Evolutionary conservation across 768 basidiomycete species (phyloP).

Genomic region (Boletus rubescentipes): DNA sequence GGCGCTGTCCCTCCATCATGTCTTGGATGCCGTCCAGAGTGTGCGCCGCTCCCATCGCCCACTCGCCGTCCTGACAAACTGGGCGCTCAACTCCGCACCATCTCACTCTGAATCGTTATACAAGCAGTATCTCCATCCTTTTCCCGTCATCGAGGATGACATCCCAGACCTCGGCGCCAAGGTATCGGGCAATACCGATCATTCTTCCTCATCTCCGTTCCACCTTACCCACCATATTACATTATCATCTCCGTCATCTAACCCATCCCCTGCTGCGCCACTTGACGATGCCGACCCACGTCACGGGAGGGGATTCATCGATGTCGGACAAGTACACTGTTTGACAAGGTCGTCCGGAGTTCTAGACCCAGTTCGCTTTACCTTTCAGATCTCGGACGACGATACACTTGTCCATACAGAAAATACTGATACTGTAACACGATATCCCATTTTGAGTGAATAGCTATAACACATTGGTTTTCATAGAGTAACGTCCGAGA

Average conservation of each 20-base stretch:
- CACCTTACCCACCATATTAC: slow-evolving; percentile 42
- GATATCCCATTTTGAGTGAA: neutral
- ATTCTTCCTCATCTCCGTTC: slow-evolving; percentile 23
- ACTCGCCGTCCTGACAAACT: slow-evolving; percentile 58
- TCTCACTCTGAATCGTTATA: slow-evolving; percentile 35
- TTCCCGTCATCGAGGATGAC: slow-evolving; percentile 32
- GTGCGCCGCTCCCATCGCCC: slow-evolving; percentile 51
- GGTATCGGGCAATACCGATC: slow-evolving; percentile 9
- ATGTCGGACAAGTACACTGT: slow-evolving; percentile 25
- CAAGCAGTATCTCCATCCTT: slow-evolving; percentile 53
- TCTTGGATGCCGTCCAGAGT: slow-evolving; percentile 46
- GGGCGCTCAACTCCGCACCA: slow-evolving; percentile 44
- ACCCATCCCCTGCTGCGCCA: slow-evolving; percentile 11
- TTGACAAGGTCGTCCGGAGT: slow-evolving; percentile 30
- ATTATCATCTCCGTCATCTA: slow-evolving; percentile 28
- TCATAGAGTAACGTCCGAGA: neutral
- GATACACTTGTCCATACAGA: slow-evolving; percentile 10
- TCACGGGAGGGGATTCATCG: slow-evolving; percentile 18
- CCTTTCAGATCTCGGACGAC: slow-evolving; percentile 24
- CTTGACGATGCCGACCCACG: slow-evolving; percentile 19
- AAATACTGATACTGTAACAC: neutral
- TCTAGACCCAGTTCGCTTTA: slow-evolving; percentile 18
- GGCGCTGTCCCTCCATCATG: slow-evolving; percentile 42
- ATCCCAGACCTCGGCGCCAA: slow-evolving; percentile 17
- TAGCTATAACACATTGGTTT: slow-evolving; percentile 7